Evolutionary conservation across 768 basidiomycete genomes (phyloP).

Genomic region (Strobilomyces confusus): DNA sequence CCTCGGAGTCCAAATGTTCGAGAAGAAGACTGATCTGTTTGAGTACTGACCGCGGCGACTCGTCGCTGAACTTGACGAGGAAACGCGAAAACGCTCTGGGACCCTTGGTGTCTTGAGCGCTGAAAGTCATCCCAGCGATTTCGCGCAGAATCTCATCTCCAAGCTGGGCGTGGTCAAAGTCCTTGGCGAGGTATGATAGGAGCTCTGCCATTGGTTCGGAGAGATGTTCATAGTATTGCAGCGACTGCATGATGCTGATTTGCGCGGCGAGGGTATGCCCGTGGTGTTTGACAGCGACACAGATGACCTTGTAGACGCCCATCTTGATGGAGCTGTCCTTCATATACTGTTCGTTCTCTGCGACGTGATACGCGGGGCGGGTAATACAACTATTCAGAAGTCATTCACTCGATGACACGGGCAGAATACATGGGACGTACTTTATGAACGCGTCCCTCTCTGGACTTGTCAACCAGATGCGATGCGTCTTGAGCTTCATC

Average conservation of each 20-base stretch:
- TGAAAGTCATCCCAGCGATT: constrained; percentile 75
- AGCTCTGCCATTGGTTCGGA: constrained; percentile 94
- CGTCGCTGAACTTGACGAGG: constrained; percentile 74
- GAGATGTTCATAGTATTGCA: constrained; percentile 94
- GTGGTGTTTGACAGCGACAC: constrained; percentile 64
- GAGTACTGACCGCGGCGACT: constrained; percentile 72
- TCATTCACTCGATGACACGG: not conserved
- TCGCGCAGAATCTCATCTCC: constrained; percentile 91
- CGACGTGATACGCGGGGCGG: constrained; percentile 81
- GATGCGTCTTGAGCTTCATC: constrained; percentile 60
- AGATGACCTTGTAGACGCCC: constrained; percentile 85
- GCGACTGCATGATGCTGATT: constrained; percentile 82
- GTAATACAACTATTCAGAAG: constrained; percentile 68
- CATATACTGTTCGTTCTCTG: constrained; percentile 86
- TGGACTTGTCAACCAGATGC: constrained; percentile 86
- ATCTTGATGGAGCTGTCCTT: constrained; percentile 67
- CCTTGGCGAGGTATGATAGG: constrained; percentile 69
- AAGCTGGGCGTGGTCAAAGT: constrained; percentile 86
- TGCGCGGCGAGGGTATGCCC: constrained; percentile 54
- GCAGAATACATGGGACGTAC: constrained; percentile 27
- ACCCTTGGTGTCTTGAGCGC: constrained; percentile 78
- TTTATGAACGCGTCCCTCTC: constrained; percentile 85
- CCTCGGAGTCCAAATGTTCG: constrained; percentile 89
- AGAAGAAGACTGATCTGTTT: constrained; percentile 87
- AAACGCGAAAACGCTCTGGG: constrained; percentile 84